Base-by-base conservation (phyloP, 2,329 filamentous ascomycete genomes). In the Hypoxylon sp. region DNA sequence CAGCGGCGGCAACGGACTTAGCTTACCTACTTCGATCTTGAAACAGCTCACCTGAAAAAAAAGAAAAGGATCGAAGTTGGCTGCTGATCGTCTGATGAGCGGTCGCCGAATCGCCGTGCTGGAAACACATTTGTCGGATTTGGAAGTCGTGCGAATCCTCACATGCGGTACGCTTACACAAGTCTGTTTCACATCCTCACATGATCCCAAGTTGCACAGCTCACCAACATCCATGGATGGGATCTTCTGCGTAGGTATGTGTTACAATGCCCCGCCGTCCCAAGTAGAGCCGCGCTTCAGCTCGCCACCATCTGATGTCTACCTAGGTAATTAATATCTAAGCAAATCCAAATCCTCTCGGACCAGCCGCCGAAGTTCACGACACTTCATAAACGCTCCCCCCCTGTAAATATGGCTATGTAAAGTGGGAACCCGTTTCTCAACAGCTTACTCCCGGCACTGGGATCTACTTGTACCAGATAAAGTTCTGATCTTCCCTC, bases 401-500 rank as follows among this genome's bases (percentile, higher is more conserved):
- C 13, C 20, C 20, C 20, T 20, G 20, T 20, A 20, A 20, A 20
- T 20, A 20, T 20, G 20, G 14, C 10, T 31, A 27, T 27, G 25
- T 27, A 61, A 5, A 51, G 56, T 60, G 46, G 44, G 44, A 31
- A 13, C 25, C 13, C 5, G 25, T 30, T 35, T 42, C 55, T 35
- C 58, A 44, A 49, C 33, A 44, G 42, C 44, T 63, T 22, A 63
- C 51, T 49, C 27, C 60, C 60, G 59, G 59, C 35, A 48, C 22
- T 49, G 20, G 20, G 22, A 49, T 50, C 22, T 42, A 20, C 51
- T 35, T 56, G 49, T 31, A 31, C 20, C 51, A 67, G 67, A 69
- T 69, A 66, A 67, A 58, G 67, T 69, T 67, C 60, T 69, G 51
- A 69, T 66, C 31, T 13, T 51, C 8, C n/a, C 31, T 25, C 10